Evolutionary conservation across 305 asterid genomes (phyloP), one percentile per base, ranked within the genome.

Genomic region (Lippia alba): DNA sequence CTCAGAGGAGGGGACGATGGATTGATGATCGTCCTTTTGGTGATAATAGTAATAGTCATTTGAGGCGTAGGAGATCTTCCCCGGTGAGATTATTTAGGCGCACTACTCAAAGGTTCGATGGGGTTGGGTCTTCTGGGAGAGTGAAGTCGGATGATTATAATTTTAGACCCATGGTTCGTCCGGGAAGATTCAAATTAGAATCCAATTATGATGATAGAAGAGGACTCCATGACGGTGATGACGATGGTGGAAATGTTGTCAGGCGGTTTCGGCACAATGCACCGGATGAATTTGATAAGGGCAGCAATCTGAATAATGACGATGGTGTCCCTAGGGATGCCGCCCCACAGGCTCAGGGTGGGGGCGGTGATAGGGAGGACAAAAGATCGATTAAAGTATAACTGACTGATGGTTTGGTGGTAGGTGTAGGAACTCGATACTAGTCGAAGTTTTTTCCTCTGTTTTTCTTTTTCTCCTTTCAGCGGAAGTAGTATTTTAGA

Each of bases 1-100:
- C 88, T 10, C 87, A 77, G n/a, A 85, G 81, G 41, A 77, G 66
- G 57, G 67, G 61, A 6, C 82, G 89, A 34, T 82, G 92, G 86
- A 74, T 64, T 40, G 86, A 86, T 48, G 87, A 84, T 45, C 78
- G 73, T n/a, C 74, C 70, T 68, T 82, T 80, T 73, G 72, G 58
- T 15, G 90, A 83, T 18, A 78, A 44, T 44, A 44, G 9, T 18
- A 78, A 44, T 44, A 44, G 75, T 74, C 66, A 82, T 61, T 17
- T 64, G 19, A 79, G 91, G 74, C 78, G 81, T 17, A 74, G 89
- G 64, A 85, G 92, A 79, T 82, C 6, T 36, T 36, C 92, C 18
- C 90, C 86, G 0, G 78, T 67, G 55, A 81, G 82, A 70, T 64
- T 56, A 58, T 78, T 78, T 3, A 82, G 83, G 77, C 79, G 72